Evolutionary conservation across 352 stramenopile genomes (phyloP), one percentile per base, ranked within the genome.

Genomic region (Phytopythium sindhum): DNA sequence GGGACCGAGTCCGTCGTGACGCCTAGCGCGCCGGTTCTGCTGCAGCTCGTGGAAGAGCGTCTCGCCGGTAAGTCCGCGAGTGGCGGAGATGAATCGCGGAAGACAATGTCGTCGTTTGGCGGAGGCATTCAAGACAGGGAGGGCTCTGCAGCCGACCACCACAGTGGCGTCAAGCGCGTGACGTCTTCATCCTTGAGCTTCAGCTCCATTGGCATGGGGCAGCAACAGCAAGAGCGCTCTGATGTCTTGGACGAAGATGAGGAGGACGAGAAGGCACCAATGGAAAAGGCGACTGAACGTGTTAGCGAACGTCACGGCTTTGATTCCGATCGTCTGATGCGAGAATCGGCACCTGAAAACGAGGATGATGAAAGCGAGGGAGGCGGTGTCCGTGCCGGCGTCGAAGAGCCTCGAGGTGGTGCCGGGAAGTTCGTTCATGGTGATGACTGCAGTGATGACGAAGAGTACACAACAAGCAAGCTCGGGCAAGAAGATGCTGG

Each of bases 31-130:
- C 72, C 68, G 15, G 47, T 61, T 42, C 64, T 81, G 54, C 75
- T 79, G 39, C 61, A 74, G 52, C 58, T 79, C 9, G 60, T 79
- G 17, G 57, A 81, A 24, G 60, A 59, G 11, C 62, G 57, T 10
- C 19, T 67, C 8, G 24, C 17, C 14, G 47, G 47, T 2, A 52
- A 15, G 23, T 28, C 21, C 1, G 19, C 21, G 19, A 12, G n/a
- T 12, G 45, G n/a, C 10, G 21, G 45, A 31, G 45, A 15, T 19
- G 23, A 26, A 14, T 19, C 2, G 45, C n/a, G 11, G 9, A 19
- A 29, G 45, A 4, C 3, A 12, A 31, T 10, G 10, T 12, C 45
- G 3, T 28, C 23, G 0, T 28, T 52, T 31, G 45, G 45, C 12
- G 45, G 45, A 12, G n/a, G 2, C 8, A 4, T 28, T 8, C 21